Evolutionary conservation across 2,329 filamentous ascomycete species (phyloP), one percentile per base, ranked within the genome.

Genomic region (Fusarium siculi): DNA sequence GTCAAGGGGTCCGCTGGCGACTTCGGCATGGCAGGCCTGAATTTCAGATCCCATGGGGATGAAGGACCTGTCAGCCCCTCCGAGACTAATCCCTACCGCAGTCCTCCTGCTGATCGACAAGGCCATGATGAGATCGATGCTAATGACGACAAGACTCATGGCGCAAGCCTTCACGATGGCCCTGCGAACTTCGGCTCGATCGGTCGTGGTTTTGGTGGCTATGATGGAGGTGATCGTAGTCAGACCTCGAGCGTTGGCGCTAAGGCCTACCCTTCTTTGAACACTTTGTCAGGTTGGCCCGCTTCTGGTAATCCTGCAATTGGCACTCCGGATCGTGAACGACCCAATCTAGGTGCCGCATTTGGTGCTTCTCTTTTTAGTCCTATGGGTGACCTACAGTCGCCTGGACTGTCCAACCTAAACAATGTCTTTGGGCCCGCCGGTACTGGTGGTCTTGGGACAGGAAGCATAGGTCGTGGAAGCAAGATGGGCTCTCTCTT

Each of bases 1-100:
- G 81, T 87, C 28, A 90, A 90, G 78, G 87, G 84, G 9, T 85
- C 84, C 7, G 82, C 88, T 9, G 83, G 86, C 44, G 90, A 92
- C 68, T 90, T 92, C 75, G 89, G 90, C 49, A 90, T 92, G 87
- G 84, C 88, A 19, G 88, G 89, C 75, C 85, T 88, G 76, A 88
- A 82, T 82, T 86, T 85, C 79, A 90, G 80, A 81, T 87, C 87
- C 56, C 86, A 90, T 54, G 87, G 89, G 42, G 87, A 90, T 61
- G 84, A 81, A n/a, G 93, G 94, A 66, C 92, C 93, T 1, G 89
- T 94, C 79, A 98, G 96, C 80, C 96, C 96, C 16, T 96, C 95
- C 0, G 94, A 97, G 78, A 98, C 96, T 7, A 99, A 99, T 79
- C 96, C 96, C 4, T 99, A 96, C 80, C 93, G 95, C 73, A 98